phyloP scores from a whole-genome alignment of 129 eudicot species.

The Pittosporum tobira region DNA sequence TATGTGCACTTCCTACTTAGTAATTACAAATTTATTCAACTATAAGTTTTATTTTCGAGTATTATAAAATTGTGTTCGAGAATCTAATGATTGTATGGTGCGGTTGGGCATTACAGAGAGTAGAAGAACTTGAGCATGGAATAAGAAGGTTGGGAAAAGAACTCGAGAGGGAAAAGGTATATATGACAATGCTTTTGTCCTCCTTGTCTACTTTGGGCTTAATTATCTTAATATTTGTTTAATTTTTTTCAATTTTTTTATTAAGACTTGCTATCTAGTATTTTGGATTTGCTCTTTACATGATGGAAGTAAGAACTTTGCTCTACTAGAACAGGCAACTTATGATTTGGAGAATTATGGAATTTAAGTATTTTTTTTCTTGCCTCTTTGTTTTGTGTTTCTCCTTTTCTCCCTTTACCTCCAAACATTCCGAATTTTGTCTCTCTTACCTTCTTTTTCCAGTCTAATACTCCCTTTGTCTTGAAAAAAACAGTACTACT shows the following conservation, averaged over 20 bases:
- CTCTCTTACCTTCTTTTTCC: too few species aligned
- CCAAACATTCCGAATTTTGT: too few species aligned
- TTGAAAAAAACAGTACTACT: not conserved
- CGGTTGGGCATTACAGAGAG: constrained; percentile 38
- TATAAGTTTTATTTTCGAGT: not conserved
- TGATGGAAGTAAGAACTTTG: too few species aligned
- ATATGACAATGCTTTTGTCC: constrained; percentile 23
- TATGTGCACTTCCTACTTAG: constrained; percentile 15
- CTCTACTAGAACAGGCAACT: too few species aligned
- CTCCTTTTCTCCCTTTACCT: not conserved
- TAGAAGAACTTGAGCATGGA: constrained; percentile 76
- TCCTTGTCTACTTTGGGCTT: too few species aligned
- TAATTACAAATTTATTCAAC: constrained; percentile 8
- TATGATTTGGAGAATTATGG: too few species aligned
- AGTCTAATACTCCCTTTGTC: not conserved
- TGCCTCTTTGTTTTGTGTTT: too few species aligned
- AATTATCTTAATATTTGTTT: too few species aligned
- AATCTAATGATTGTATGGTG: constrained; percentile 7
- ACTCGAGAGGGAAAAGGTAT: constrained; percentile 92
- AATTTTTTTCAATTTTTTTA: too few species aligned
- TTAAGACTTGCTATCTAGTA: too few species aligned
- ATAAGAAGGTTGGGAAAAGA: constrained; percentile 57
- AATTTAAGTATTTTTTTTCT: too few species aligned
- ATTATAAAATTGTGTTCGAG: not conserved
- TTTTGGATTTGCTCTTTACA: too few species aligned